A percentile compares a stretch with the other conserved stretches of the same genome.
Evolutionary conservation across 495 filamentous ascomycete species (phyloP).

Genomic region (Aspergillus leporis): DNA sequence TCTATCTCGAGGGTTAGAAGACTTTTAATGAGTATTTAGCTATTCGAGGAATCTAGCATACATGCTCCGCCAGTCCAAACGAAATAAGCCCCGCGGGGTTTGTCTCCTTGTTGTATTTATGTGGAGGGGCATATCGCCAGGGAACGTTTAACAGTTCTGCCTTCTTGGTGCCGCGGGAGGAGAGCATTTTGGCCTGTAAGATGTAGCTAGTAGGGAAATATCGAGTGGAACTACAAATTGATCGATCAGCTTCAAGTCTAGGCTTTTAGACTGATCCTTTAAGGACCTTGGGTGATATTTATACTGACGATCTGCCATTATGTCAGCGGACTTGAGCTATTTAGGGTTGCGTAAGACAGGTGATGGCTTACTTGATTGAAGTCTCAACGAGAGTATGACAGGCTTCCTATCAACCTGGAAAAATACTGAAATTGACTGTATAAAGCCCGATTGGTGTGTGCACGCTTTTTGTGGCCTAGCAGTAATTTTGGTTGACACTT

Average conservation of each 20-base stretch:
- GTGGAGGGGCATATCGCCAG: slow-evolving; percentile 31
- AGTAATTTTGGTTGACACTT: too few species aligned
- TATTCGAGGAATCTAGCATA: slow-evolving; percentile 10
- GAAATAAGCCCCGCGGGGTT: slow-evolving; percentile 35
- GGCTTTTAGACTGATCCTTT: neutral
- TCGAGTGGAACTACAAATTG: neutral
- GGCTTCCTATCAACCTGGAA: too few species aligned
- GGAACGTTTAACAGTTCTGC: slow-evolving; percentile 24
- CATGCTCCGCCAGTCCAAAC: slow-evolving; percentile 39
- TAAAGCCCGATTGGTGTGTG: too few species aligned
- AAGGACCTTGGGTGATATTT: neutral
- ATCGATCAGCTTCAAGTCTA: neutral
- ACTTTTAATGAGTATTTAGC: neutral
- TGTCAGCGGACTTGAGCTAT: neutral
- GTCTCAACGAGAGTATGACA: too few species aligned
- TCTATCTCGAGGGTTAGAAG: slow-evolving; percentile 16
- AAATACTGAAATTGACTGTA: too few species aligned
- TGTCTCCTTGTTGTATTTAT: slow-evolving; percentile 31
- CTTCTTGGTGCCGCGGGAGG: slow-evolving; percentile 30
- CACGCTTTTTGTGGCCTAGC: too few species aligned
- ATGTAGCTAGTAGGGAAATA: neutral
- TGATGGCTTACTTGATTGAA: too few species aligned
- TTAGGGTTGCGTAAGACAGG: neutral
- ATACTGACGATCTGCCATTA: neutral
- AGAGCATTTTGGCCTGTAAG: slow-evolving; percentile 28